Evolutionary conservation across 23 red algal species (phyloP).

Genomic region (Gracilaria domingensis): DNA sequence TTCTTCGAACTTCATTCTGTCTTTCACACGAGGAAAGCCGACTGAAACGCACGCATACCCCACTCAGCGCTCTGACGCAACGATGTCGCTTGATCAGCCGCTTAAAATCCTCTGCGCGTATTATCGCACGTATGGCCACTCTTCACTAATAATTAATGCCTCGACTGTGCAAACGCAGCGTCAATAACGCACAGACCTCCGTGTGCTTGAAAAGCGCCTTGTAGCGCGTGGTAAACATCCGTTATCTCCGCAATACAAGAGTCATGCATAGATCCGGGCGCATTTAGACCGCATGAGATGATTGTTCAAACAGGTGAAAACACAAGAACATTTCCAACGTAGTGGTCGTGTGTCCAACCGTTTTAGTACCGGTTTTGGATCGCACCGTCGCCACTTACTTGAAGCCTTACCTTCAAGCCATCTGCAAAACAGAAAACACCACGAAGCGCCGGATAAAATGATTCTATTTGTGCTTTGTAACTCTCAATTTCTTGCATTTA

Average conservation of each 20-base stretch:
- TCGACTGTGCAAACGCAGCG: slow-evolving; percentile 5
- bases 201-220: background rate
- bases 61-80: slow-evolving; percentile 3
- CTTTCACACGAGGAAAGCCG: slow-evolving; percentile 9
- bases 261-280: slow-evolving; percentile 42
- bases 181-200: slow-evolving; percentile 11
- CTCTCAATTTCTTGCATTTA: too few species aligned
- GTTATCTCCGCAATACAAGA: slow-evolving; percentile 13
- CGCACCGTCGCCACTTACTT: too few species aligned
- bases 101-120: too few species aligned
- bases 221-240: background rate
- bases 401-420: too few species aligned
- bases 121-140: too few species aligned
- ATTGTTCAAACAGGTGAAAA: background rate
- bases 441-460: too few species aligned
- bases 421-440: too few species aligned
- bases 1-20: slow-evolving; percentile 41
- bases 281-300: slow-evolving; percentile 34
- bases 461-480: too few species aligned
- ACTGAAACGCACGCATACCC: slow-evolving; percentile 33
- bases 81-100: slow-evolving; percentile 7
- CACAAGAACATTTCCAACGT: slow-evolving; percentile 4
- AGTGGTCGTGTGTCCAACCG: slow-evolving; percentile 12
- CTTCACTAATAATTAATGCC: too few species aligned
- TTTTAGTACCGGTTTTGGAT: slow-evolving; percentile 32